phyloP scores from a whole-genome alignment of 2,329 filamentous ascomycete species.

The Aspergillus amoenus region DNA sequence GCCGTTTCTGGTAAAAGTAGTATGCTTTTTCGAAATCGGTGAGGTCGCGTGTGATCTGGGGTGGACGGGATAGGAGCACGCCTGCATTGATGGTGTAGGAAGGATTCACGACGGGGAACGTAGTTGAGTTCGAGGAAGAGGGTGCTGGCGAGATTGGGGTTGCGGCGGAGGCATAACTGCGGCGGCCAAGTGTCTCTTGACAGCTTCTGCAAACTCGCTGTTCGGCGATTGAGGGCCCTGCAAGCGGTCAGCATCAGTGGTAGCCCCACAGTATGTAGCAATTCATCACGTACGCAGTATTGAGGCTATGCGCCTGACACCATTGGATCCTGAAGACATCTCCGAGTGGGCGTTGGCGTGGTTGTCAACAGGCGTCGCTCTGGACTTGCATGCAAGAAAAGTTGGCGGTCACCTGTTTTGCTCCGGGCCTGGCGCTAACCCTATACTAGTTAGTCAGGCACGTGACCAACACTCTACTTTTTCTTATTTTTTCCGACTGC shows the following conservation, averaged over 20 bases:
- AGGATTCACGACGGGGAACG: slow-evolving; percentile 34
- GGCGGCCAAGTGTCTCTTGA: slow-evolving; percentile 41
- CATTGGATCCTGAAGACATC: slow-evolving; percentile 44
- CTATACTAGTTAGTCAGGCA: slow-evolving; percentile 23
- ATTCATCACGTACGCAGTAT: slow-evolving; percentile 35
- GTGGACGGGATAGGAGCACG: slow-evolving; percentile 83
- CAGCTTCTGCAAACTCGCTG: slow-evolving; percentile 45
- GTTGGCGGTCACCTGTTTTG: slow-evolving; percentile 37
- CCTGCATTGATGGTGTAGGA: slow-evolving; percentile 58
- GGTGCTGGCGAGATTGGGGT: slow-evolving; percentile 38
- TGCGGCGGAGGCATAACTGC: slow-evolving; percentile 42
- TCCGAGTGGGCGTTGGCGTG: slow-evolving; percentile 20
- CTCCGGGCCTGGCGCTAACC: slow-evolving; percentile 25
- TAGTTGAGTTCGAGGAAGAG: slow-evolving; percentile 26
- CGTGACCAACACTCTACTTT: slow-evolving; percentile 26
- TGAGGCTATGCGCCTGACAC: slow-evolving; percentile 40
- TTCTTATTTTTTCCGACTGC: slow-evolving; percentile 11
- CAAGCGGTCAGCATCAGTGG: slow-evolving; percentile 15
- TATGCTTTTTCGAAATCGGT: slow-evolving; percentile 88
- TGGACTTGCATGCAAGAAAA: slow-evolving; percentile 33
- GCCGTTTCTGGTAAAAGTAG: slow-evolving; percentile 94
- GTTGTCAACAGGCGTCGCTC: slow-evolving; percentile 16
- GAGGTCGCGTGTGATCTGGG: slow-evolving; percentile 78
- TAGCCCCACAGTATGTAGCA: not conserved
- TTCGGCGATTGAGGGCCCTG: slow-evolving; percentile 40